These are phyloP conservation scores for Penicillium sp. DNA, from an alignment of 2,329 filamentous ascomycete genomes.

Conservation along the genomic window DNA sequence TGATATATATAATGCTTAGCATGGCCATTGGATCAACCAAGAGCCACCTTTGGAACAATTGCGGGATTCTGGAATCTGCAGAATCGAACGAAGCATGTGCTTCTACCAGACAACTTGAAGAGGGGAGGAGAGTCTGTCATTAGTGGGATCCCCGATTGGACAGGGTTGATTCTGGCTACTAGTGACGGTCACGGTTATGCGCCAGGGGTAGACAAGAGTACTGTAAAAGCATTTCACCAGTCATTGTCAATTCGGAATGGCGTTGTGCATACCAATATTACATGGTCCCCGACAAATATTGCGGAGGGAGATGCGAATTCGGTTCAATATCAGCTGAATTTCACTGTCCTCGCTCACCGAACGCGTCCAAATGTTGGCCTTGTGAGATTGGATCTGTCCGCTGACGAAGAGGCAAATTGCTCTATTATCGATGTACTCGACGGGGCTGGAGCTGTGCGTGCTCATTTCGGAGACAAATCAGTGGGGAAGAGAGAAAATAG, in stretches of 20 bases:
- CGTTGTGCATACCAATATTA: slow-evolving; percentile 11
- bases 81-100: slow-evolving; percentile 6
- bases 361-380: slow-evolving; percentile 10
- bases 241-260: slow-evolving; percentile 14
- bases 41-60: slow-evolving; percentile 14
- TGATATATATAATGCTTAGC: background rate
- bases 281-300: slow-evolving; percentile 4
- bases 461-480: slow-evolving; percentile 7
- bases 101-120: slow-evolving; percentile 10
- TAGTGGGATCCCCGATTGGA: slow-evolving; percentile 15
- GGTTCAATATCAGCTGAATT: slow-evolving; percentile 11
- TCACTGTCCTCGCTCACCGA: slow-evolving; percentile 13
- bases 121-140: slow-evolving; percentile 14
- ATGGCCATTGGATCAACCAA: slow-evolving; percentile 15
- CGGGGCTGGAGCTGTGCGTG: slow-evolving; percentile 13
- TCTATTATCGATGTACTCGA: slow-evolving; percentile 11
- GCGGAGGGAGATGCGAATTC: background rate
- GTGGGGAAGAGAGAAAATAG: slow-evolving; percentile 3
- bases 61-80: slow-evolving; percentile 14
- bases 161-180: slow-evolving; percentile 8
- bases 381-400: slow-evolving; percentile 8
- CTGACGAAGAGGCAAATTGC: background rate
- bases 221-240: slow-evolving; percentile 10
- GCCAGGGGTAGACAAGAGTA: slow-evolving; percentile 9
- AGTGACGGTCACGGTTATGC: slow-evolving; percentile 5